phyloP scores from a whole-genome alignment of 345 rosid genomes.

The Corchorus capsularis region DNA sequence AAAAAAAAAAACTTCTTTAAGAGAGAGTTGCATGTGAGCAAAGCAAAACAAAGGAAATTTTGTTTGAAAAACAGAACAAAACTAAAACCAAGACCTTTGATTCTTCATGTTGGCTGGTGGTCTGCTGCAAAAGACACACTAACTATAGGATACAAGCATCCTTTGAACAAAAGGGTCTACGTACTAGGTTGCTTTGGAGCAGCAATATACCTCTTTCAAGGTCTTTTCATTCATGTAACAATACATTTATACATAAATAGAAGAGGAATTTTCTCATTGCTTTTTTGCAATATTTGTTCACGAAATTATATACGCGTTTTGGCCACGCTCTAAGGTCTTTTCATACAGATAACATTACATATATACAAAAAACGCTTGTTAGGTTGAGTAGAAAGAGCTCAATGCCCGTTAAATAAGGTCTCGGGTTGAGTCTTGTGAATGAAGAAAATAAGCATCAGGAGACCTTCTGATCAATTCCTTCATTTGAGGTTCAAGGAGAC shows the following conservation, averaged over 20 bases:
- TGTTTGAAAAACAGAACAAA: neutral
- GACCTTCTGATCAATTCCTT: too few relatives aligned
- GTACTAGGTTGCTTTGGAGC: neutral
- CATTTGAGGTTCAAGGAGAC: too few relatives aligned
- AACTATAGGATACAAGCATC: neutral
- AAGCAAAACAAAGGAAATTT: neutral
- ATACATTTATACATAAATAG: neutral
- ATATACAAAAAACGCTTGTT: too few relatives aligned
- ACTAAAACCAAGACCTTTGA: neutral
- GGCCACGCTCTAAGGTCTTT: neutral
- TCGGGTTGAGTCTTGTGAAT: too few relatives aligned
- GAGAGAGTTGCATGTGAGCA: neutral
- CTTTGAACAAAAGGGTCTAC: neutral
- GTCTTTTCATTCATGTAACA: neutral
- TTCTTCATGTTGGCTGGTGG: neutral
- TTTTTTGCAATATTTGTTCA: too few relatives aligned
- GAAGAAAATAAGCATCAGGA: too few relatives aligned
- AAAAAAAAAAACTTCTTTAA: neutral
- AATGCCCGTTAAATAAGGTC: too few relatives aligned
- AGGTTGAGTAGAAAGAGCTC: too few relatives aligned
- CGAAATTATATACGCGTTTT: too few relatives aligned
- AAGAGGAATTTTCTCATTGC: neutral
- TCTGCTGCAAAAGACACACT: neutral
- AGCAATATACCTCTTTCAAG: neutral
- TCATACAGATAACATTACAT: too few relatives aligned